phyloP scores from a whole-genome alignment of 139 green algal genomes.

The Micractinium conductrix region DNA sequence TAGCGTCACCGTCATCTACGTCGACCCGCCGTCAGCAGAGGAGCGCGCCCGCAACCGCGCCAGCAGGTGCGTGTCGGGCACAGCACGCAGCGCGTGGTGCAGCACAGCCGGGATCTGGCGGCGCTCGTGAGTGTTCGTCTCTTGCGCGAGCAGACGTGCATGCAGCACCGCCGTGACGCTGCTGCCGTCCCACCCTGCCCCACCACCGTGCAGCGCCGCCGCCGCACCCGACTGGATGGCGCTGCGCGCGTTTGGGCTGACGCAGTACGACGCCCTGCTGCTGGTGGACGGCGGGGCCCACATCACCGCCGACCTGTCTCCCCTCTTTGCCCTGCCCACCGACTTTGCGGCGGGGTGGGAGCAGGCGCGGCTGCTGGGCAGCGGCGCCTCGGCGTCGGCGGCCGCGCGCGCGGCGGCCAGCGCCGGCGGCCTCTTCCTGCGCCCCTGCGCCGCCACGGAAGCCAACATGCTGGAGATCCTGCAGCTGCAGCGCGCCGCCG shows the following conservation, averaged over 20 bases:
- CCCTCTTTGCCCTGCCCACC: constrained; percentile 34
- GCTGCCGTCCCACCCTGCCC: neutral
- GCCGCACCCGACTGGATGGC: constrained; percentile 25
- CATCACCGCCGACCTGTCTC: neutral
- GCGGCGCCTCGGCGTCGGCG: neutral
- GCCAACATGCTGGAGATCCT: constrained; percentile 27
- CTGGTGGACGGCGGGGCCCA: constrained; percentile 35
- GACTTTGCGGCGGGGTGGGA: constrained; percentile 38
- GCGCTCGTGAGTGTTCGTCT: neutral
- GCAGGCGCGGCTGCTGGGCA: constrained; percentile 15
- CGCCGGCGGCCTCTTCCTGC: constrained; percentile 27
- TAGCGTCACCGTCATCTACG: constrained; percentile 2
- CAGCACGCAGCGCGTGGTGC: neutral
- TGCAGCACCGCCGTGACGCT: neutral
- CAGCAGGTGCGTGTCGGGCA: neutral
- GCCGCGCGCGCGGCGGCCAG: neutral
- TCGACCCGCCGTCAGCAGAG: constrained; percentile 8
- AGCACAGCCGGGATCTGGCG: neutral
- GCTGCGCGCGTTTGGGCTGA: constrained; percentile 40
- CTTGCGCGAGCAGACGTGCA: no score
- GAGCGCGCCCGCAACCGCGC: neutral
- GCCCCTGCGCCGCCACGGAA: constrained; percentile 20
- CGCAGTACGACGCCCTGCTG: constrained; percentile 44
- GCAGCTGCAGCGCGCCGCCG: neutral
- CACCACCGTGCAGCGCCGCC: neutral